These are phyloP conservation scores for Arabidopsis arenosa DNA, from an alignment of 345 rosid species.

Conservation along the genomic window DNA sequence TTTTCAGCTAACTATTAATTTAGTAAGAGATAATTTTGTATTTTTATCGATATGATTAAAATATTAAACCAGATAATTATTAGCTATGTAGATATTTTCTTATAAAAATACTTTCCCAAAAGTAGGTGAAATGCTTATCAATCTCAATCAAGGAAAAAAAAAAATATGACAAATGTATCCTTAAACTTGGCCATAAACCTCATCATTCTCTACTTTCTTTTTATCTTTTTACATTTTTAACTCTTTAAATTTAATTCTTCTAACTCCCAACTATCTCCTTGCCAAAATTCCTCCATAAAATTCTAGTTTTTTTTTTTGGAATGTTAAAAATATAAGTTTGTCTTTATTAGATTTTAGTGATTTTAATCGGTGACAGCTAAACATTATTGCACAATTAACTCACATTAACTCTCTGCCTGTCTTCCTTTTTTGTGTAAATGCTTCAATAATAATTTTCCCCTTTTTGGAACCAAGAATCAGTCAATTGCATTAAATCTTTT, in stretches of 20 bases:
- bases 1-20: neutral
- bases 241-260: neutral
- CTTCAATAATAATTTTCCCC: conserved; percentile 35
- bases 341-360: conserved; percentile 2
- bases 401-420: conserved; percentile 32
- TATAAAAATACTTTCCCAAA: neutral
- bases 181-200: conserved; percentile 36
- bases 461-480: conserved; percentile 40
- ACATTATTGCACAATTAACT: conserved; percentile 26
- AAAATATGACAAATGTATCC: conserved; percentile 35
- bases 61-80: conserved; percentile 18
- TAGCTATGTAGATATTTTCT: neutral
- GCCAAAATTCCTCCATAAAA: neutral
- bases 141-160: conserved; percentile 11
- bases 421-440: conserved; percentile 42
- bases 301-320: neutral
- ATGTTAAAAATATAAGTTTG: neutral
- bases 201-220: conserved; percentile 24
- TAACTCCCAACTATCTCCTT: neutral
- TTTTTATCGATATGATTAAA: conserved; percentile 4
- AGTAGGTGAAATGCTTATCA: conserved; percentile 14
- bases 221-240: conserved; percentile 10
- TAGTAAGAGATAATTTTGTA: neutral
- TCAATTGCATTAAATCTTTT: conserved; percentile 14
- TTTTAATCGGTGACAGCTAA: conserved; percentile 37